These are phyloP conservation scores for Scalesia atractyloides DNA, from an alignment of 129 eudicot genomes.

Conservation along the genomic window DNA sequence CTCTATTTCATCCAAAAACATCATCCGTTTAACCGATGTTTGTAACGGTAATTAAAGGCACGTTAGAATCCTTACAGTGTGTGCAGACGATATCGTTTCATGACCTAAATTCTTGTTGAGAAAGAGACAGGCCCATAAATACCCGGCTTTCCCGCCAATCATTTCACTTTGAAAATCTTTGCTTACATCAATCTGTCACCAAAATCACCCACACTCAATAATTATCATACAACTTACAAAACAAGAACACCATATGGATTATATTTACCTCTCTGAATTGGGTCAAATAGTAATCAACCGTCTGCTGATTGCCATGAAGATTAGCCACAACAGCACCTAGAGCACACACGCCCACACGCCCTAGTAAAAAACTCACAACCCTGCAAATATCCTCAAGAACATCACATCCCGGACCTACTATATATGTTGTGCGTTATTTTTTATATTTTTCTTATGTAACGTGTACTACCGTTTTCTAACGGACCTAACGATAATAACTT, in stretches of 20 bases:
- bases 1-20: slow-evolving; percentile 34
- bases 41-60: not conserved
- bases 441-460: no score
- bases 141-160: slow-evolving; percentile 70
- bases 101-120: slow-evolving; percentile 62
- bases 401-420: not conserved
- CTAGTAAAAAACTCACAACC: slow-evolving; percentile 59
- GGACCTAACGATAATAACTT: no score
- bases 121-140: slow-evolving; percentile 61
- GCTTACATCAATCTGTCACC: slow-evolving; percentile 49
- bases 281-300: slow-evolving; percentile 51
- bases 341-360: slow-evolving; percentile 81
- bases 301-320: slow-evolving; percentile 39
- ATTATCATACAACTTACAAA: not conserved
- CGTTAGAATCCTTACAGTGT: slow-evolving; percentile 40
- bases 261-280: slow-evolving; percentile 55
- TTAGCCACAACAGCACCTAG: slow-evolving; percentile 78
- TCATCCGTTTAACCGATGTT: not conserved
- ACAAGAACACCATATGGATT: not conserved
- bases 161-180: slow-evolving; percentile 61
- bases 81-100: slow-evolving; percentile 45
- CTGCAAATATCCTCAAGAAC: slow-evolving; percentile 29
- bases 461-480: no score
- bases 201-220: not conserved
- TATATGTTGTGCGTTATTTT: no score